Percentiles rank a stretch among this genome's conserved stretches.
Conservation (phyloP, 2,329 filamentous ascomycete genomes). For the Mycosphaerelloides madeirae region DNA sequence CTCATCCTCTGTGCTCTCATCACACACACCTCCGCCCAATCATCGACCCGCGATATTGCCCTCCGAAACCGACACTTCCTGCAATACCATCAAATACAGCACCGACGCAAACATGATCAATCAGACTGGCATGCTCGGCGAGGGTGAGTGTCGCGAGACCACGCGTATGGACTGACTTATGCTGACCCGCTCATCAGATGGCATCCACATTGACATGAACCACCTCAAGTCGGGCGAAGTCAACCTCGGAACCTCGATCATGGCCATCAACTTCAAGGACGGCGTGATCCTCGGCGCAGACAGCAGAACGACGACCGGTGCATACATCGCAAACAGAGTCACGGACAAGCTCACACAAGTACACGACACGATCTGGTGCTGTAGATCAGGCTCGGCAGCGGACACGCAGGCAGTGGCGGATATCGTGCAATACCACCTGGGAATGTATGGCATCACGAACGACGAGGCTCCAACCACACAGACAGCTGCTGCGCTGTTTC, state of each 20-base stretch:
- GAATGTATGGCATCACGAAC: constrained; percentile 86
- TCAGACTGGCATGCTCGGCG: constrained; percentile 39
- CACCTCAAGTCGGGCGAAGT: constrained; percentile 98
- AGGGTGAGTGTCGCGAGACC: constrained; percentile 29
- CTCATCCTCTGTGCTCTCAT: no score
- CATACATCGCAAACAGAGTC: constrained; percentile 98
- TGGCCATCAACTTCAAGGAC: constrained; percentile 99
- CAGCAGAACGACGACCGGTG: constrained; percentile 92
- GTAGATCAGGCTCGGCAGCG: constrained; percentile 91
- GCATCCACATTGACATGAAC: constrained; percentile 98
- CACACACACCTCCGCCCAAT: neutral
- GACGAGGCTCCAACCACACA: constrained; percentile 88
- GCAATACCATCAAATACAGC: no score
- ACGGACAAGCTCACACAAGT: constrained; percentile 99
- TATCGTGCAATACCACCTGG: constrained; percentile 94
- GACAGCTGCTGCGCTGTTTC: constrained; percentile 91
- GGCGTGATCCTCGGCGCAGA: constrained; percentile 97
- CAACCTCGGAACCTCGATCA: constrained; percentile 97
- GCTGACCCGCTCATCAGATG: constrained; percentile 59
- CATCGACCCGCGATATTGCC: no score
- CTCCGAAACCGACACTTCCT: no score
- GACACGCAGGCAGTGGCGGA: constrained; percentile 98
- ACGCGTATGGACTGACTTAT: neutral
- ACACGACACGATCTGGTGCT: constrained; percentile 99
- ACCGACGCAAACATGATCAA: constrained; percentile 29